Percentiles rank a stretch among this genome's conserved stretches.
Evolutionary conservation across 2,329 filamentous ascomycete species (phyloP).

Genomic region (Colletotrichum tanaceti): DNA sequence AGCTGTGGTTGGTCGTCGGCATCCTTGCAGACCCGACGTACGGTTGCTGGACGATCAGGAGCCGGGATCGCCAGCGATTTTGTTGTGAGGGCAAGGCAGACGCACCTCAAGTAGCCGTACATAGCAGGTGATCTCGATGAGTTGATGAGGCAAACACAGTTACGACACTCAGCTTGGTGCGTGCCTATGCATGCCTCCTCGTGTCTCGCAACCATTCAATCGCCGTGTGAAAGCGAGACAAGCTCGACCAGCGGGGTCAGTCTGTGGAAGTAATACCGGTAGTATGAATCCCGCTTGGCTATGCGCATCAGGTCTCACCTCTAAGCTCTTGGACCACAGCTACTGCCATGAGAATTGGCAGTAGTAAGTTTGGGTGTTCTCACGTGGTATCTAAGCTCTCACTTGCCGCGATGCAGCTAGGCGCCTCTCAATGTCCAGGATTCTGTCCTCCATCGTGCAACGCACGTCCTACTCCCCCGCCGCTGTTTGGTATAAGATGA

Average conservation of each 20-base stretch:
- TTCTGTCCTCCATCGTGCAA: too few species aligned
- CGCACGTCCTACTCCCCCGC: not conserved
- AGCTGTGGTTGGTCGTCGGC: not conserved
- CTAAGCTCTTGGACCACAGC: not conserved
- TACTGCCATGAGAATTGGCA: too few species aligned
- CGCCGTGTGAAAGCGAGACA: not conserved
- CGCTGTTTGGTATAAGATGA: not conserved
- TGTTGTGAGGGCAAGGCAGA: conserved; percentile 11
- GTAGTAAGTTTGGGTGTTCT: too few species aligned
- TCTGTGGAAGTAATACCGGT: too few species aligned
- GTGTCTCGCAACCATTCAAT: not conserved
- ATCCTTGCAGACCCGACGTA: not conserved
- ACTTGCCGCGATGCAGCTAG: too few species aligned
- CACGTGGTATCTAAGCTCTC: too few species aligned
- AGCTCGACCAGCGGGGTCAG: not conserved
- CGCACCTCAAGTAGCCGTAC: not conserved
- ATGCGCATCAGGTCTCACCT: not conserved
- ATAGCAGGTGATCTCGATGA: not conserved
- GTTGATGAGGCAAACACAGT: too few species aligned
- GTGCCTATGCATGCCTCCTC: not conserved
- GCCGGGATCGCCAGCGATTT: conserved; percentile 22
- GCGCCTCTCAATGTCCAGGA: too few species aligned
- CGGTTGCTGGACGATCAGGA: conserved; percentile 12
- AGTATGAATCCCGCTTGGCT: not conserved
- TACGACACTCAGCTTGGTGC: too few species aligned